Evolutionary conservation across 192 early-diverging fungal genomes (phyloP), one percentile per base, ranked within the genome.

Genomic region (Gonapodya prolifera): DNA sequence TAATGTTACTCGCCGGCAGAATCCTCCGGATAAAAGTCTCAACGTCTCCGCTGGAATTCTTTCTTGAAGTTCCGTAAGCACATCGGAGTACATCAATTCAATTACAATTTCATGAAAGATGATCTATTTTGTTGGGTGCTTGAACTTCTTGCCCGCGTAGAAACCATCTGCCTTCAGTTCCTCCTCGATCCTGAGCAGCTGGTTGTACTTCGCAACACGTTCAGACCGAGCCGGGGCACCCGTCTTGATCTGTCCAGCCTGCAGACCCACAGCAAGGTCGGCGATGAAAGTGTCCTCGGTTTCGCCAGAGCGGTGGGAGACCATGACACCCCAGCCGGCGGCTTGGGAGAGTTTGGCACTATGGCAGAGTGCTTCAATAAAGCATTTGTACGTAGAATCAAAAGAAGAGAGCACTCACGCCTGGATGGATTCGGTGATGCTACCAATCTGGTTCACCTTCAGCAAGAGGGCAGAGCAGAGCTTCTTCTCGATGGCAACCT

Each of bases 361-460:
- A 70, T 35, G 74, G 29, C 36, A 74, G 35, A 70, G 81, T n/a
- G 32, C 45, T n/a, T n/a, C n/a, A n/a, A n/a, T n/a, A n/a, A n/a
- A n/a, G 30, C 45, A 76, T 29, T 69, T 76, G 17, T 70, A 33
- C 16, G 28, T 13, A 18, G 16, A 8, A 17, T 18, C 35, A 77
- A 33, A 33, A 69, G n/a, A 30, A 16, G 30, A 30, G 30, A 75
- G 18, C 32, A 83, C 82, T 83, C 83, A 83, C 82, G 87, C 87
- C 61, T 84, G 76, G 86, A 99, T 99, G 70, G 92, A 93, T 88
- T 99, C 97, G 81, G 93, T 95, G 33, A 99, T 89, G 77, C 94
- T 94, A 75, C 97, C 97, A 84, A 99, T 99, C 85, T 98, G 97
- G 91, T 99, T 99, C 79, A 99, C 95, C 89, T 99, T 99, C 83